Evolutionary conservation across 257 asterid genomes (phyloP).

Genomic region (Prunella vulgaris): DNA sequence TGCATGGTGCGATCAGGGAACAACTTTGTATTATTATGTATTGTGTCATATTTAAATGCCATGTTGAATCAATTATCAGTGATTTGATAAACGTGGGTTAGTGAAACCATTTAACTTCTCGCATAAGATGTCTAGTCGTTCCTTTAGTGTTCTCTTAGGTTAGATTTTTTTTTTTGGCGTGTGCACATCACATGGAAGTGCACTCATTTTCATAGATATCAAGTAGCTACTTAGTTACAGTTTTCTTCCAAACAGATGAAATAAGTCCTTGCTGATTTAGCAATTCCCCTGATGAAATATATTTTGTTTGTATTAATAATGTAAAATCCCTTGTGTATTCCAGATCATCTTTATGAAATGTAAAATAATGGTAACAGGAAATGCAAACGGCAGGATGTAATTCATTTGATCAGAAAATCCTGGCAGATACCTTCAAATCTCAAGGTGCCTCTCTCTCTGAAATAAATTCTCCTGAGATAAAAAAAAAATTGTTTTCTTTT

Average conservation of each 20-base stretch:
- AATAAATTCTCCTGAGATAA: background rate
- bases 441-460: constrained; percentile 45
- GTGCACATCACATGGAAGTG: background rate
- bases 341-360: constrained; percentile 10
- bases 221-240: background rate
- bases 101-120: background rate
- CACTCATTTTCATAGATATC: background rate
- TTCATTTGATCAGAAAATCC: constrained; percentile 41
- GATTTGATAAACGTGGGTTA: background rate
- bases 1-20: background rate
- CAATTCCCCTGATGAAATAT: constrained; percentile 13
- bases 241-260: background rate
- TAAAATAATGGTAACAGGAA: constrained; percentile 44
- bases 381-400: constrained; percentile 60
- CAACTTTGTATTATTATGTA: background rate
- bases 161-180: background rate
- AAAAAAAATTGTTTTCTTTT: background rate
- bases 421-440: constrained; percentile 75
- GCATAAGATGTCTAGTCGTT: background rate
- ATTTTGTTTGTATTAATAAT: constrained; percentile 3
- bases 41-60: background rate
- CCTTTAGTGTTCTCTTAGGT: background rate
- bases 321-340: background rate
- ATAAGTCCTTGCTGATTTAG: constrained; percentile 2
- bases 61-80: background rate